Conservation (phyloP, 2,329 filamentous ascomycete species). For the Aspergillus sergii region DNA sequence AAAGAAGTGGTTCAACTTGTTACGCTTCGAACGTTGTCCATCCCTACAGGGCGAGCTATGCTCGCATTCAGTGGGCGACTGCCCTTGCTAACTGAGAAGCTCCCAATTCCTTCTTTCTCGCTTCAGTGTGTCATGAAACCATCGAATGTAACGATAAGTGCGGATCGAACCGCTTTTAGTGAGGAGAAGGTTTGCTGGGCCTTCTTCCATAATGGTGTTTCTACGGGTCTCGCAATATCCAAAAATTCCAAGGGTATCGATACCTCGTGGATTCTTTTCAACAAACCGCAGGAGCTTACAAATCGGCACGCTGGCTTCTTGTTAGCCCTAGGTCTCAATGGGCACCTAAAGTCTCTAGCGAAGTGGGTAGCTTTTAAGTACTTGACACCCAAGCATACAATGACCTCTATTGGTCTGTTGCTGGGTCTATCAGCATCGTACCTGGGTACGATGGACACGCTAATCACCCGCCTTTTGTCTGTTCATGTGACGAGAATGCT, state of each 20-base stretch:
- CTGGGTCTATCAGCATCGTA: constrained; percentile 91
- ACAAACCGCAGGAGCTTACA: constrained; percentile 88
- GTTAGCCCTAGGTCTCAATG: constrained; percentile 87
- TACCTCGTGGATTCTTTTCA: constrained; percentile 98
- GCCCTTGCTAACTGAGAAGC: constrained; percentile 89
- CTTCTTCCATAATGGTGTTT: constrained; percentile 95
- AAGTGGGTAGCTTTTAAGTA: constrained; percentile 99
- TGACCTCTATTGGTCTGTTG: constrained; percentile 96
- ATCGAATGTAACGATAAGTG: constrained; percentile 87
- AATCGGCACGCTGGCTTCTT: constrained; percentile 96
- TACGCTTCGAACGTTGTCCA: constrained; percentile 82
- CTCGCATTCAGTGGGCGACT: constrained; percentile 85
- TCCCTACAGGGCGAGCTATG: constrained; percentile 83
- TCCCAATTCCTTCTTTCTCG: constrained; percentile 87
- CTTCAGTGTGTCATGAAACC: constrained; percentile 90
- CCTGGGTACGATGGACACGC: constrained; percentile 93
- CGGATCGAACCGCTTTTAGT: constrained; percentile 81
- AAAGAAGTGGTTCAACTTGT: constrained; percentile 86
- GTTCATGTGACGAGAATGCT: constrained; percentile 96
- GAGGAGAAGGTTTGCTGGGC: constrained; percentile 99
- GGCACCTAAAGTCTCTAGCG: constrained; percentile 88
- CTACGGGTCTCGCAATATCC: constrained; percentile 90
- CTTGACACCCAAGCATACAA: constrained; percentile 97
- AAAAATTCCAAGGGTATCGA: constrained; percentile 90
- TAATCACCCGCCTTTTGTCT: constrained; percentile 89